Evolutionary conservation across 2,329 filamentous ascomycete species (phyloP), one percentile per base, ranked within the genome.

Genomic region (Penicillium freii): DNA sequence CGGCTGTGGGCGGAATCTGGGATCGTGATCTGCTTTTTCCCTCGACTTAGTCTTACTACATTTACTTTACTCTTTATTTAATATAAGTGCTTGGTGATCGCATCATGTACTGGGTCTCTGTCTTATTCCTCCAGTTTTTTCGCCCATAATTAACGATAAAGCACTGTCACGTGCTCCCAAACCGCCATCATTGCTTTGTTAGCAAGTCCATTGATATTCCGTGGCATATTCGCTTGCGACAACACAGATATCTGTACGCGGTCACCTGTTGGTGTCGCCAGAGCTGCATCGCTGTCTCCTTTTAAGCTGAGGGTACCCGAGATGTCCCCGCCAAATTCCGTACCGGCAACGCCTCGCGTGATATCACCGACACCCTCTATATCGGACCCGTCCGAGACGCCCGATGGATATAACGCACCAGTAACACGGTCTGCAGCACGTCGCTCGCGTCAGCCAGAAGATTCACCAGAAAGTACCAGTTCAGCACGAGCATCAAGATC

Each of bases 281-380:
- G 57, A 51, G 48, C 60, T 54, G 59, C 70, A 56, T 58, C 62
- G 50, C 85, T 87, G 78, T 80, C 84, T 55, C 71, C 79, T 59
- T 78, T 78, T 66, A 69, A 73, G 57, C 65, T 70, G 29, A 64
- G 58, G 65, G 31, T 64, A 50, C 54, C 62, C 64, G 66, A 74
- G 44, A 82, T 83, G 72, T 59, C 70, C 23, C 70, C 72, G 47
- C 77, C 79, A 67, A 78, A 83, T 62, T 78, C 80, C 65, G 80
- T 94, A 57, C 92, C 92, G 56, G 83, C 84, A 56, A 94, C 89
- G 56, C 92, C 92, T 69, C 88, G 91, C 70, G 90, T 97, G 66
- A 95, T 94, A 66, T 95, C 91, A 13, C 92, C 92, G 40, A 94
- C 91, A 54, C 92, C 92, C 40, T 88, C 89, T 2, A 86, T 86